Conservation (phyloP, 306 rosid species). For the Begonia masoniana region DNA sequence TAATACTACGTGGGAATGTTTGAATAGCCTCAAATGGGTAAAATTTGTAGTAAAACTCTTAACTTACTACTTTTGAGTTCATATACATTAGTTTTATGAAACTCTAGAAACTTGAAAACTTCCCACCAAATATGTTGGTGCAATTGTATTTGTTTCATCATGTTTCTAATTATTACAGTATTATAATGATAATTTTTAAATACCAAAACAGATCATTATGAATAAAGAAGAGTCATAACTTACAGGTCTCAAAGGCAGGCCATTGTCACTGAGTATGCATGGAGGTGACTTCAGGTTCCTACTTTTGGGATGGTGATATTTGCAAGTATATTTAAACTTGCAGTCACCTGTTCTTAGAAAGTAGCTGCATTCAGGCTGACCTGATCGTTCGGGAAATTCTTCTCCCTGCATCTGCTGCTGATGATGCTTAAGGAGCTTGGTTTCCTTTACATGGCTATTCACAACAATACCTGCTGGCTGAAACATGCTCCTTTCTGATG, state of each 20-base stretch:
- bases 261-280: conserved; percentile 63
- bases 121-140: too few relatives aligned
- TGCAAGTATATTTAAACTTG: conserved; percentile 74
- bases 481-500: conserved; percentile 49
- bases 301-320: conserved; percentile 84
- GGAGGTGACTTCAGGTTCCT: conserved; percentile 28
- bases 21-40: too few relatives aligned
- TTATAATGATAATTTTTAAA: too few relatives aligned
- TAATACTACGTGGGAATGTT: too few relatives aligned
- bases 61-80: too few relatives aligned
- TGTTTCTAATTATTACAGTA: too few relatives aligned
- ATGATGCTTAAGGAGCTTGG: conserved; percentile 38
- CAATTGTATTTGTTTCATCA: too few relatives aligned
- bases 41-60: too few relatives aligned
- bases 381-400: conserved; percentile 83
- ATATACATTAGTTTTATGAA: too few relatives aligned
- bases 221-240: conserved; percentile 14
- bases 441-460: conserved; percentile 41
- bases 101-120: too few relatives aligned
- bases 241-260: conserved; percentile 94
- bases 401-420: conserved; percentile 24
- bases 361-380: conserved; percentile 82
- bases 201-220: too few relatives aligned
- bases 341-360: conserved; percentile 86
- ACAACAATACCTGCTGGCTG: conserved; percentile 40